A percentile compares a stretch with the other conserved stretches of the same genome.
phyloP scores from a whole-genome alignment of 2,329 filamentous ascomycete genomes.

The Decorospora gaudefroyi region DNA sequence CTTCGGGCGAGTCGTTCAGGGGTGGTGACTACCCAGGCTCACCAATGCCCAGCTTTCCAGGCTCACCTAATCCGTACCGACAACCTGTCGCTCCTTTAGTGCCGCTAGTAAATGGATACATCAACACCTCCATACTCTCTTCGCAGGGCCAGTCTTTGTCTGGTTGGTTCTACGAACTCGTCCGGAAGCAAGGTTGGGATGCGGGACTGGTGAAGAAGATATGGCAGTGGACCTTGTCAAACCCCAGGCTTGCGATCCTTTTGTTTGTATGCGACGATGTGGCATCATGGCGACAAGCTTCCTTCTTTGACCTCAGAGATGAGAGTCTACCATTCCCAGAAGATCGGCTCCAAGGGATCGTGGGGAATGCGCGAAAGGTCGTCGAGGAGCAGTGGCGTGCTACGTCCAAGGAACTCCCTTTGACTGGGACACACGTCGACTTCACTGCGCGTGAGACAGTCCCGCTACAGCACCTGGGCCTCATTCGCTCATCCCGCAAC shows the following conservation, averaged over 20 bases:
- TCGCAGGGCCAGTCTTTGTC: conserved; percentile 46
- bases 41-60: no score
- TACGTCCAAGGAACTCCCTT: conserved; percentile 46
- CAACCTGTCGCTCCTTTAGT: conserved; percentile 32
- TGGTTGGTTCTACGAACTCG: conserved; percentile 45
- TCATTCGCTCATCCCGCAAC: conserved; percentile 39
- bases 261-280: conserved; percentile 49
- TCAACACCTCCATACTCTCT: conserved; percentile 43
- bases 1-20: conserved; percentile 39
- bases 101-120: conserved; percentile 44
- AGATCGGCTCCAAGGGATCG: conserved; percentile 46
- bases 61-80: conserved; percentile 48
- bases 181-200: conserved; percentile 46
- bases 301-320: conserved; percentile 47
- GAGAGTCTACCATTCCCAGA: conserved; percentile 47
- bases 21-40: conserved; percentile 37
- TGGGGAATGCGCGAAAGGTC: conserved; percentile 44
- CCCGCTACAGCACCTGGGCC: conserved; percentile 42
- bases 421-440: conserved; percentile 47
- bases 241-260: conserved; percentile 46
- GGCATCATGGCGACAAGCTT: conserved; percentile 46
- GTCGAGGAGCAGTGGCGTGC: conserved; percentile 50
- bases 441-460: conserved; percentile 45
- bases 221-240: conserved; percentile 49
- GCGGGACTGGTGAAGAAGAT: conserved; percentile 42